Percentiles rank a stretch among this genome's conserved stretches.
These are phyloP conservation scores for Phlegmacium glaucopus DNA, from an alignment of 768 basidiomycete species.

Conservation along the genomic window DNA sequence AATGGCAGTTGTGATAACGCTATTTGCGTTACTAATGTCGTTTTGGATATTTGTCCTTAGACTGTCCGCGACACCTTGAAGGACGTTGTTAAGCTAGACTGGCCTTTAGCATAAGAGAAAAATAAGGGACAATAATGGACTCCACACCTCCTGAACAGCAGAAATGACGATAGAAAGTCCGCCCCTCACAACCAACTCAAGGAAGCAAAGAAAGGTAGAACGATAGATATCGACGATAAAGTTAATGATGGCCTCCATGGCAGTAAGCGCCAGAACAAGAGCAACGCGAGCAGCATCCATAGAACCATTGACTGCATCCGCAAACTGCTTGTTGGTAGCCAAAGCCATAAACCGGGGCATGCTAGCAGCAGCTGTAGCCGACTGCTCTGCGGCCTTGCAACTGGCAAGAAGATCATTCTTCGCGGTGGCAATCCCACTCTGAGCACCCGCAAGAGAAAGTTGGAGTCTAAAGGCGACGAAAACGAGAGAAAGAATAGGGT, in stretches of 20 bases:
- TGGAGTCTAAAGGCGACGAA: constrained; percentile 85
- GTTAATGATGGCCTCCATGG: constrained; percentile 85
- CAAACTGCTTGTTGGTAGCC: constrained; percentile 78
- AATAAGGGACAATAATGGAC: background rate
- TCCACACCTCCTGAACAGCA: constrained; percentile 73
- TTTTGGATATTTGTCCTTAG: constrained; percentile 73
- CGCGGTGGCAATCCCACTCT: constrained; percentile 63
- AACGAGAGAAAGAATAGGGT: constrained; percentile 84
- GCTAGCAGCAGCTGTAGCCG: constrained; percentile 78
- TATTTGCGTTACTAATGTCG: constrained; percentile 67
- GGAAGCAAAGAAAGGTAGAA: constrained; percentile 89
- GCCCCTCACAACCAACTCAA: constrained; percentile 85
- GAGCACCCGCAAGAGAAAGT: constrained; percentile 65
- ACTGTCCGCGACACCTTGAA: constrained; percentile 54
- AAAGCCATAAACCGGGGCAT: constrained; percentile 87
- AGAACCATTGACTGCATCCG: constrained; percentile 73
- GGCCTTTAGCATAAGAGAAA: constrained; percentile 1
- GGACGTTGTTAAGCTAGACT: constrained; percentile 64
- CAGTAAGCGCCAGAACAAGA: constrained; percentile 70
- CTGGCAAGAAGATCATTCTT: constrained; percentile 77
- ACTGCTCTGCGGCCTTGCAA: constrained; percentile 81
- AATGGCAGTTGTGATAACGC: constrained; percentile 59
- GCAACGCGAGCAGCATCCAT: constrained; percentile 74
- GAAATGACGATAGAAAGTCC: constrained; percentile 75
- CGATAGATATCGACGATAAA: constrained; percentile 92